Evolutionary conservation across 306 rosid genomes (phyloP).

Genomic region (Pyrus bretschneideri): DNA sequence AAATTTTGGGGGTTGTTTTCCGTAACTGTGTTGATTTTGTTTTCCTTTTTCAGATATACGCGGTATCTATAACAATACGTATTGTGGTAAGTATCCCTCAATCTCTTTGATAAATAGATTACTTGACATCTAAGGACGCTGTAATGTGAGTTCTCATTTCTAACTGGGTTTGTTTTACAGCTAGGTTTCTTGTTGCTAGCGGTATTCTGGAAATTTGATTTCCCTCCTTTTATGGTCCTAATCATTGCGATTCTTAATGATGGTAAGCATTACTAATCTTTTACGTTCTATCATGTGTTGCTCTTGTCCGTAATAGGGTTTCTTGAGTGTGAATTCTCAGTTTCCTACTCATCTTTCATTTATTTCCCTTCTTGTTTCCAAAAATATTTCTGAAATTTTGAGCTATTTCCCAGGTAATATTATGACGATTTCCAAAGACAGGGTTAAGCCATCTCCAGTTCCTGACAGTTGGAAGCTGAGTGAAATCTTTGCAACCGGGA

Average conservation of each 20-base stretch:
- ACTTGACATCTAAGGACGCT: neutral
- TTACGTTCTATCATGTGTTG: neutral
- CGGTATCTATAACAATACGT: conserved; percentile 18
- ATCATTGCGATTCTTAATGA: conserved; percentile 18
- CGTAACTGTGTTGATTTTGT: neutral
- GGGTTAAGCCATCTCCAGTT: conserved; percentile 16
- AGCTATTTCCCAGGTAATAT: conserved; percentile 3
- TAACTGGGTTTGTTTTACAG: neutral
- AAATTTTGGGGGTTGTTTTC: neutral
- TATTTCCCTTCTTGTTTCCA: neutral
- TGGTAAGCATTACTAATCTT: conserved; percentile 1
- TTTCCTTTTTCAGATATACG: conserved; percentile 12
- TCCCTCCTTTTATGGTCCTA: conserved; percentile 18
- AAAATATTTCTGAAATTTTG: neutral
- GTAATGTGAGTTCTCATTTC: neutral
- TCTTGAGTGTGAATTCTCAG: neutral
- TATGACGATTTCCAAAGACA: conserved; percentile 21
- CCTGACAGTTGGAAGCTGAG: conserved; percentile 17
- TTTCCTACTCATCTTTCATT: neutral
- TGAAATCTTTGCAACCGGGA: conserved; percentile 17
- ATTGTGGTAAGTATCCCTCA: conserved; percentile 7
- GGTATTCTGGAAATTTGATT: conserved; percentile 8
- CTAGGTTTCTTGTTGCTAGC: conserved; percentile 14
- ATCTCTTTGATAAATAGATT: neutral
- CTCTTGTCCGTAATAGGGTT: neutral